phyloP scores from a whole-genome alignment of 148 eudicot species.

The Nepenthes gracilis region DNA sequence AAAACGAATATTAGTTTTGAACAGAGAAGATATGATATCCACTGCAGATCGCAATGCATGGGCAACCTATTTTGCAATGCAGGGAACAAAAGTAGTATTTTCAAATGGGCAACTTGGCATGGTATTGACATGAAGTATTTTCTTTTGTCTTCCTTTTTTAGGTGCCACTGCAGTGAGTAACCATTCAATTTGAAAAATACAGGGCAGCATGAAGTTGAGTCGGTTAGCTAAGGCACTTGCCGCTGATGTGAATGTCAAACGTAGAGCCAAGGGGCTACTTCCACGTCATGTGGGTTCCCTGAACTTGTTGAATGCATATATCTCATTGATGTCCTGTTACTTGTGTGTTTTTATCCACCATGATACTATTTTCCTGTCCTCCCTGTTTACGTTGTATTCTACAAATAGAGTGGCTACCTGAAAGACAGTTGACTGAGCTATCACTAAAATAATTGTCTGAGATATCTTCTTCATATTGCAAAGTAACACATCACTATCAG shows the following conservation, averaged over 20 bases:
- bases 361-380: too few species aligned
- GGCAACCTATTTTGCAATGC: slow-evolving; percentile 79
- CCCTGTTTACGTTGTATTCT: too few species aligned
- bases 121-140: slow-evolving; percentile 29
- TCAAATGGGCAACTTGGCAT: slow-evolving; percentile 88
- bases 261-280: slow-evolving; percentile 79
- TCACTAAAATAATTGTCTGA: too few species aligned
- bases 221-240: slow-evolving; percentile 82
- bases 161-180: neutral
- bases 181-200: slow-evolving; percentile 15
- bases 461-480: too few species aligned
- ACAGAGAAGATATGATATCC: slow-evolving; percentile 98
- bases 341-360: too few species aligned
- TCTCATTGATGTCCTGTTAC: neutral
- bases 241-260: slow-evolving; percentile 73
- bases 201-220: slow-evolving; percentile 88
- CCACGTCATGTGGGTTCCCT: slow-evolving; percentile 72
- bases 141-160: slow-evolving; percentile 5
- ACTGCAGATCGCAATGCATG: slow-evolving; percentile 85
- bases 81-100: slow-evolving; percentile 76
- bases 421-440: too few species aligned
- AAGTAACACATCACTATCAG: too few species aligned
- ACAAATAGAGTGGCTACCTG: too few species aligned
- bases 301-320: neutral
- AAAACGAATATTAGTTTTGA: slow-evolving; percentile 78